Evolutionary conservation across 202 grass and related monocot genomes (phyloP).

Genomic region (Panicum virgatum): DNA sequence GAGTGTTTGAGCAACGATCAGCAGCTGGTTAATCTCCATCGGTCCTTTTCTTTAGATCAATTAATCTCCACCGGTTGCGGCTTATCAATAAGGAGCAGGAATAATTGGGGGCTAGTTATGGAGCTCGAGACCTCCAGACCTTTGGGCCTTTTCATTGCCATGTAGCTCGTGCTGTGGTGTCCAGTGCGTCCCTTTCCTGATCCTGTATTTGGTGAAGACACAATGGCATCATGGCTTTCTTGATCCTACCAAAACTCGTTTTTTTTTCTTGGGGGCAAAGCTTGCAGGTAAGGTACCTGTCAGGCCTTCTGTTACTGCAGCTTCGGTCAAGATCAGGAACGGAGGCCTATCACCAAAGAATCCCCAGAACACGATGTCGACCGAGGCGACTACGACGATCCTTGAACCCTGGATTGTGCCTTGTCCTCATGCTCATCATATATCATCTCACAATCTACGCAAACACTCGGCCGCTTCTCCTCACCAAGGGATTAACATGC

Average conservation of each 20-base stretch:
- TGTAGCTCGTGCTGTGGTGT: constrained; percentile 22
- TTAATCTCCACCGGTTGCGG: too few species aligned
- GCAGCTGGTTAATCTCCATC: constrained; percentile 15
- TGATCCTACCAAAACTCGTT: constrained; percentile 27
- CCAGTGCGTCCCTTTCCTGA: constrained; percentile 24
- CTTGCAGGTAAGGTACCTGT: constrained; percentile 59
- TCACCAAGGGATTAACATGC: neutral
- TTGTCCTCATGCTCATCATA: constrained; percentile 1
- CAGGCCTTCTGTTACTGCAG: constrained; percentile 40
- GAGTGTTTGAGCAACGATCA: constrained; percentile 19
- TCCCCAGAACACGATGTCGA: constrained; percentile 33
- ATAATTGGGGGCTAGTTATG: constrained; percentile 43
- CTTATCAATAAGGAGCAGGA: constrained; percentile 53
- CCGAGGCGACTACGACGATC: neutral
- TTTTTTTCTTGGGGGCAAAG: constrained; percentile 23
- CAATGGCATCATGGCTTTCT: neutral
- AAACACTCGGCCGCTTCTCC: neutral
- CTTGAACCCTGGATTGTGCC: constrained; percentile 26
- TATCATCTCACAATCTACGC: constrained; percentile 2
- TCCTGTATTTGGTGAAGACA: constrained; percentile 16
- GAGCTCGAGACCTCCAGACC: constrained; percentile 47
- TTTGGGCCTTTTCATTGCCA: constrained; percentile 39
- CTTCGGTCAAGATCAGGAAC: constrained; percentile 34
- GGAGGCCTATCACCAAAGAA: constrained; percentile 43
- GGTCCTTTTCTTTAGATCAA: too few species aligned